These are phyloP conservation scores for Cryptococcus deneoformans DNA, from an alignment of 1,284 basidiomycete genomes.

Conservation along the genomic window DNA sequence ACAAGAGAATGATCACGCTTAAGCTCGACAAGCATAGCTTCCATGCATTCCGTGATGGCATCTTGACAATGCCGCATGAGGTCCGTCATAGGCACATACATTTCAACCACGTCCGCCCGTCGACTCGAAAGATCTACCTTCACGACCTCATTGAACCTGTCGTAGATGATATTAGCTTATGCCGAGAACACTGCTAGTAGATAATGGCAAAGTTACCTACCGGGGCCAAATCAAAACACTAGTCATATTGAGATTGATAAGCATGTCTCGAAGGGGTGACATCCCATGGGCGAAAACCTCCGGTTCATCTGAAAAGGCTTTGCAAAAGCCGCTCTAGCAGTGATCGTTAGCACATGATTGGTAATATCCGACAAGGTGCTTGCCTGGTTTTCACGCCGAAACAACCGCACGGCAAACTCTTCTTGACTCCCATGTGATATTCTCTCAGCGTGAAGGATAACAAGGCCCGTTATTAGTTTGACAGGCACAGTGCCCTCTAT, in stretches of 20 bases:
- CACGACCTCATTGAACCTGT: constrained; percentile 83
- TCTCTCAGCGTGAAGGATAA: constrained; percentile 90
- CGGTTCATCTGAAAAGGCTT: constrained; percentile 95
- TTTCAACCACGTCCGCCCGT: constrained; percentile 86
- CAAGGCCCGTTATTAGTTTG: constrained; percentile 82
- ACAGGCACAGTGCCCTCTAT: constrained; percentile 69
- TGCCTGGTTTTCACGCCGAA: constrained; percentile 74
- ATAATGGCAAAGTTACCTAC: constrained; percentile 52
- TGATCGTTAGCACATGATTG: neutral
- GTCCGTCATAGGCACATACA: constrained; percentile 82
- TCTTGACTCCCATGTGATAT: constrained; percentile 80
- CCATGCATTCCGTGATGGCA: constrained; percentile 94
- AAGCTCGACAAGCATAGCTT: constrained; percentile 81
- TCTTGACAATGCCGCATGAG: constrained; percentile 88
- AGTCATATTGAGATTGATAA: constrained; percentile 87
- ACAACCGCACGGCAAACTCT: constrained; percentile 86
- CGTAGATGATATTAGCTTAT: neutral
- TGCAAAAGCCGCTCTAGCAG: constrained; percentile 74
- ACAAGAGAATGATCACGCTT: constrained; percentile 84
- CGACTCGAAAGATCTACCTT: constrained; percentile 75
- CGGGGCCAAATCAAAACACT: constrained; percentile 89
- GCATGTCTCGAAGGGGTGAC: constrained; percentile 84
- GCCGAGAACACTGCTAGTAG: too few species aligned
- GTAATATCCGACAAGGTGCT: constrained; percentile 7
- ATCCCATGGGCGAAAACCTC: constrained; percentile 91